Conservation (phyloP, 768 basidiomycete species). For the Calocera viscosa region DNA sequence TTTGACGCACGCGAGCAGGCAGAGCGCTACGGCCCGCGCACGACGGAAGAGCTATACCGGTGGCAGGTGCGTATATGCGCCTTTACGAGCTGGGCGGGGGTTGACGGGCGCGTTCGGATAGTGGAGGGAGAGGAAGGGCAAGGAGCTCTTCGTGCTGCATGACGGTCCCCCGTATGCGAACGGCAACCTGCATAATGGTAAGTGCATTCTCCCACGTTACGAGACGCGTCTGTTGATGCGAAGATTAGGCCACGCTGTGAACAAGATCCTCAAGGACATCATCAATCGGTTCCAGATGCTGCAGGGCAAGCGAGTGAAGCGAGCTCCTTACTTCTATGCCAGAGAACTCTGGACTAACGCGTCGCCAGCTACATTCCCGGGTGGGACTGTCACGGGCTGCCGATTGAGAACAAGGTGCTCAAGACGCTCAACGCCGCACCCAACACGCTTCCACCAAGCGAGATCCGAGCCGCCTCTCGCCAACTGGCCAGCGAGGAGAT, state of each 20-base stretch:
- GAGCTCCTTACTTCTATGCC: constrained; percentile 24
- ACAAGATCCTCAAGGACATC: constrained; percentile 93
- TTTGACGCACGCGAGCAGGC: constrained; percentile 53
- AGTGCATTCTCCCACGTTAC: constrained; percentile 12
- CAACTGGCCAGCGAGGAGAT: constrained; percentile 64
- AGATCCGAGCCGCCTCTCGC: constrained; percentile 59
- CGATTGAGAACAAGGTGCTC: constrained; percentile 90
- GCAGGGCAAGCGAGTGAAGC: constrained; percentile 71
- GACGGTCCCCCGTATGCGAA: constrained; percentile 98
- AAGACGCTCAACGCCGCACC: constrained; percentile 53
- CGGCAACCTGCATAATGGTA: constrained; percentile 90
- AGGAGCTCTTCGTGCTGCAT: constrained; percentile 64
- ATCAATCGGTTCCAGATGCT: constrained; percentile 80
- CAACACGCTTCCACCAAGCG: constrained; percentile 40
- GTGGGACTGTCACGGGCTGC: constrained; percentile 97
- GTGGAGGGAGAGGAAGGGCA: constrained; percentile 53
- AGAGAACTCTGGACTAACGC: not conserved
- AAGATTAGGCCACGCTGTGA: constrained; percentile 74
- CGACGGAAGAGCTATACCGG: constrained; percentile 60
- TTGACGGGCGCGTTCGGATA: constrained; percentile 24
- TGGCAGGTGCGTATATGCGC: constrained; percentile 29
- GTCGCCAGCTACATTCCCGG: constrained; percentile 78
- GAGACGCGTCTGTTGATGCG: not conserved
- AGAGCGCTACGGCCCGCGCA: constrained; percentile 42
- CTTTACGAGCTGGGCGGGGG: not conserved